These are phyloP conservation scores for Marasmius tenuissimus DNA, from an alignment of 1,284 basidiomycete genomes.

Conservation along the genomic window DNA sequence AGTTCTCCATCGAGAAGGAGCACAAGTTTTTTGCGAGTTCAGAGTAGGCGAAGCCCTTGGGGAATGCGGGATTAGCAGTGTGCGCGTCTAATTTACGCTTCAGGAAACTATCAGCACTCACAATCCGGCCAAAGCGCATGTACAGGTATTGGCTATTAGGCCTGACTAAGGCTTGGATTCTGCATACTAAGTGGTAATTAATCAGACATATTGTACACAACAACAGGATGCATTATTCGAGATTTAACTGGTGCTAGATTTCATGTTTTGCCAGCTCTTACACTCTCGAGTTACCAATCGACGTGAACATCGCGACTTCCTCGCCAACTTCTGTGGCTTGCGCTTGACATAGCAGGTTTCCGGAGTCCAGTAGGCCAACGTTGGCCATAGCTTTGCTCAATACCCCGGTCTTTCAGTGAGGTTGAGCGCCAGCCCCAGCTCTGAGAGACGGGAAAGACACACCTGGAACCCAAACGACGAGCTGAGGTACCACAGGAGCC, in stretches of 20 bases:
- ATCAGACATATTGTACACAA: neutral
- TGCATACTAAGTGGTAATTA: too few species aligned
- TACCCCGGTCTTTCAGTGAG: constrained; percentile 33
- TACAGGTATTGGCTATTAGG: too few species aligned
- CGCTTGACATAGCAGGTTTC: constrained; percentile 36
- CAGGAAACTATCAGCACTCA: too few species aligned
- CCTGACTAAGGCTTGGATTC: too few species aligned
- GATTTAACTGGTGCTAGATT: too few species aligned
- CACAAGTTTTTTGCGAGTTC: too few species aligned
- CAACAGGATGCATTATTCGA: too few species aligned
- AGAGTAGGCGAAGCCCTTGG: too few species aligned
- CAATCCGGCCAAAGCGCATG: too few species aligned
- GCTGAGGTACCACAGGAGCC: constrained; percentile 38
- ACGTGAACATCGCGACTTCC: constrained; percentile 39
- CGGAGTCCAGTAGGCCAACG: constrained; percentile 44
- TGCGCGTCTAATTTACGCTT: too few species aligned
- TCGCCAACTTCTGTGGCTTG: constrained; percentile 33
- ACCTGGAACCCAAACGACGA: constrained; percentile 47
- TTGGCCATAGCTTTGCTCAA: constrained; percentile 42
- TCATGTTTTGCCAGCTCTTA: constrained; percentile 33
- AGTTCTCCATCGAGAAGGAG: too few species aligned
- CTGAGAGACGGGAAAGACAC: constrained; percentile 4
- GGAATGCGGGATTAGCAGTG: too few species aligned
- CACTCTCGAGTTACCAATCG: constrained; percentile 44
- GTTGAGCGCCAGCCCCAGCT: neutral